Base-by-base conservation (phyloP, 1,284 basidiomycete genomes). In the Trichosporon sp. region DNA sequence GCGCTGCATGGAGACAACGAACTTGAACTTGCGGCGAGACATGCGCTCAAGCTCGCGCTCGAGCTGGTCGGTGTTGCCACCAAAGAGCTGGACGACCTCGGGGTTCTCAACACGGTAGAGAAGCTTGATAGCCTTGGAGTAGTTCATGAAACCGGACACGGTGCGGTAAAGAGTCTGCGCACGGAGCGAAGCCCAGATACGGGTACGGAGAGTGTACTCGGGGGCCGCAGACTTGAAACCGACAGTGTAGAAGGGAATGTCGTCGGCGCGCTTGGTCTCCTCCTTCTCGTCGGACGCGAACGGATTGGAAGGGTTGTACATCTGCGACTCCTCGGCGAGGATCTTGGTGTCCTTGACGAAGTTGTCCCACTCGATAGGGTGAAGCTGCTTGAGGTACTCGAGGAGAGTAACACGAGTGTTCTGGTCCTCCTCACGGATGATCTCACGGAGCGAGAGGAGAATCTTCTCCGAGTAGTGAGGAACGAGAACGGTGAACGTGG, bases 71-170 rank as follows among this genome's bases (percentile, higher is more conserved):
- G 96, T 98, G 85, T 99, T 99, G 59, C 96, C 95, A 68, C 96
- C 96, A 79, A 94, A 98, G 68, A 93, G 88, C 86, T 98, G 96
- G 4, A 99, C 96, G 66, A 99, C 92, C 84, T 98, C 96, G 26
- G 96, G 97, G 86, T 98, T 99, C 87, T 99, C 97, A 70, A 99
- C 96, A 76, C 96, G 94, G 85, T 98, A 98, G 37, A 99, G 89
- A n/a, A 99, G 88, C 86, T 99, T 99, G 90, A 99, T 98, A 19
- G 97, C 96, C 88, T 99, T 99, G 79, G 93, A 91, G 85, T 99
- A 99, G 87, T 99, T 99, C 97, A 99, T 99, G 91, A 99, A 98
- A 68, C 96, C 97, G 64, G 97, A 98, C 16, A 99, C 96, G 21
- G 96, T 99, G 77, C 97, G 91, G 85, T 99, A 99, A 40, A 99